Base-by-base conservation (phyloP, 163 green algal genomes). In the Scenedesmus sp. region DNA sequence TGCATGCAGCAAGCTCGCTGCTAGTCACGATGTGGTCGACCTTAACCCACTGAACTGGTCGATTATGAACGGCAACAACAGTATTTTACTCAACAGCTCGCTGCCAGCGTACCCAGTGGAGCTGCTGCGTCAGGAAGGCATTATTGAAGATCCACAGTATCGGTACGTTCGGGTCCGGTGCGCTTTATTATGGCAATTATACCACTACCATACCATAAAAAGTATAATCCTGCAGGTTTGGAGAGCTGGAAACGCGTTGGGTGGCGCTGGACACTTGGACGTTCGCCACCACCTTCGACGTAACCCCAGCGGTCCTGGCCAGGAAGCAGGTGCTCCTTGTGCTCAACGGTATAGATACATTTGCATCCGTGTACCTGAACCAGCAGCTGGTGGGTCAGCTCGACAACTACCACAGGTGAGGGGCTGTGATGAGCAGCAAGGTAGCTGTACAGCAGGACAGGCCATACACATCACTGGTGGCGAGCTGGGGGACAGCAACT, bases 201-300 rank as follows among this genome's bases (percentile, higher is more conserved):
- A 49, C 0, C 42, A 53, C 18, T 15, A 82, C n/a, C 1, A 0
- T 40, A 16, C 40, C 42, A 20, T 83, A 3, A 33, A 46, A 16
- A 44, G 0, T 5, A 35, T 1, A 43, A 37, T 33, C 30, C 12
- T 61, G 46, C 91, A 98, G 95, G 81, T 97, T 95, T 89, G 96
- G 96, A 40, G 96, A 98, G 89, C 65, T 94, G 6, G 80, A 94
- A 3, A 86, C 92, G 13, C 92, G 93, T 1, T 98, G 96, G 96
- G 94, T 96, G 37, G 85, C 94, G 0, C 51, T 93, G 49, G 94
- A 98, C 89, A 95, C 87, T 1, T 98, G 96, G 96, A 96, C 91
- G 0, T 96, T 96, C 61, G 81, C 53, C 4, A 93, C 87, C 0
- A n/a, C 18, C 0, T 96, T 97, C 37, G 30, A 92, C 3, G 26